Base-by-base conservation (phyloP, 1,284 basidiomycete species). In the Butyriboletus regius region DNA sequence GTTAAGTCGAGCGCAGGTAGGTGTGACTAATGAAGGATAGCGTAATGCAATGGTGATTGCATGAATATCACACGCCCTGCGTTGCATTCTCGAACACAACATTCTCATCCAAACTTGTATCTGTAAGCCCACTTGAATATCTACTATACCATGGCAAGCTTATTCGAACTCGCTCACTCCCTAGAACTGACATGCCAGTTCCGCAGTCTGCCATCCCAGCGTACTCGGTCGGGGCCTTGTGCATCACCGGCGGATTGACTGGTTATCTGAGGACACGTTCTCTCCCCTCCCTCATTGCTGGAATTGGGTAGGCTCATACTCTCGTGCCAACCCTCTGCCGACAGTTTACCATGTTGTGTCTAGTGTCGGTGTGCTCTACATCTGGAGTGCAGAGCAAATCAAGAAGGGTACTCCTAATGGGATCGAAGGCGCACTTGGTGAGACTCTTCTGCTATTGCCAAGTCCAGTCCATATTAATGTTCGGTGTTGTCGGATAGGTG, bases 121-220 rank as follows among this genome's bases (percentile, higher is more conserved):
- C 59, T 50, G 63, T 64, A 64, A 62, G 63, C 60, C 22, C 33
- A 47, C 43, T 43, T 15, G 44, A 59, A 50, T 33, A 48, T 53
- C 43, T 28, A 33, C 40, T 46, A 48, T 57, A 63, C 35, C 53
- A 63, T 63, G 62, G 62, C 63, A 63, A 66, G 62, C 61, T 59
- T 28, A 61, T 62, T 37, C 48, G 32, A 38, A 38, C 40, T 28
- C 26, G 17, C 5, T 1, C 33, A n/a, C 12, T 1, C n/a, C 40
- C 32, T 35, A 64, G 52, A 41, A n/a, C 64, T 63, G 45, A 67
- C 54, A 59, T 66, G 58, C 53, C 55, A 29, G 54, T 59, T 42
- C 56, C 49, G 26, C 57, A 88, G 88, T 89, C 88, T 68, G 85
- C 87, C 46, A 81, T 86, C 67, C 87, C 88, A 57, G 85, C 89